Percentiles rank a stretch among this genome's conserved stretches.
Conservation (phyloP, 1,139 yeast genomes). For the Suhomyces bokatorum region DNA sequence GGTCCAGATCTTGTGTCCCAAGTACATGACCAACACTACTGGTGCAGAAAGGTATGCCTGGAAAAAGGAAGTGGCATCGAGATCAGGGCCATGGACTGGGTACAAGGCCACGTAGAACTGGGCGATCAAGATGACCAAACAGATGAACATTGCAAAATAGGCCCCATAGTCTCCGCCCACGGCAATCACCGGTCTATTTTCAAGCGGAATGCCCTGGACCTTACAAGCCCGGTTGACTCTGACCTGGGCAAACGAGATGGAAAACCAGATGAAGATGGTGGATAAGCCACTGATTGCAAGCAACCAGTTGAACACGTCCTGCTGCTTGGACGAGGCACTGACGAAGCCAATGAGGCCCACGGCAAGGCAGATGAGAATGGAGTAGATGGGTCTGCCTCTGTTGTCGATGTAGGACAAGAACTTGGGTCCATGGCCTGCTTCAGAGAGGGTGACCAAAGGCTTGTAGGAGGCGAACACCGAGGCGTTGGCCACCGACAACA, state of each 20-base stretch:
- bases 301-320: constrained; percentile 36
- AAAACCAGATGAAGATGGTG: constrained; percentile 42
- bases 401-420: constrained; percentile 31
- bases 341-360: constrained; percentile 18
- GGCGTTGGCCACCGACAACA: constrained; percentile 36
- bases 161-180: constrained; percentile 19
- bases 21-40: constrained; percentile 47
- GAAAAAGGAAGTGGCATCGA: constrained; percentile 47
- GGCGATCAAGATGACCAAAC: constrained; percentile 31
- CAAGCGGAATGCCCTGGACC: constrained; percentile 17
- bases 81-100: constrained; percentile 33
- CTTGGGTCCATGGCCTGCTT: constrained; percentile 35
- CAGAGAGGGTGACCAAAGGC: constrained; percentile 34
- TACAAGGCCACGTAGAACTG: constrained; percentile 45
- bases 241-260: constrained; percentile 23
- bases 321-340: constrained; percentile 15
- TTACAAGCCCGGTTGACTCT: constrained; percentile 24
- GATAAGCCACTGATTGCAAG: constrained; percentile 42
- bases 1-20: constrained; percentile 51
- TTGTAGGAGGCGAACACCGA: constrained; percentile 36
- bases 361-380: constrained; percentile 25
- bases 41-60: constrained; percentile 56
- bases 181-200: constrained; percentile 15
- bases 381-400: constrained; percentile 33
- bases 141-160: constrained; percentile 19